Conservation (phyloP, 179 eudicot genomes). For the Beta corolliflora region DNA sequence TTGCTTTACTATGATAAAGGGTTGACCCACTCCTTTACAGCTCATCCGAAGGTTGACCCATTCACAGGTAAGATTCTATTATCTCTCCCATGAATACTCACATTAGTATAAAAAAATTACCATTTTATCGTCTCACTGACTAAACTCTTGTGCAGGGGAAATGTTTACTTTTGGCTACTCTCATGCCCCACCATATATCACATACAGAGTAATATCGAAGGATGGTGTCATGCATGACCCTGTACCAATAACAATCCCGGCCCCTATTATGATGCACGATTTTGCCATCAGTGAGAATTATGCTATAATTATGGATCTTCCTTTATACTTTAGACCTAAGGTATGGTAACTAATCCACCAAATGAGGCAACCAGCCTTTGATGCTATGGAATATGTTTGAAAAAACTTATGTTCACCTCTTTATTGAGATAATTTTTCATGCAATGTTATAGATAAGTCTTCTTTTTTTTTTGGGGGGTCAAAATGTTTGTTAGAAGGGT, state of each 20-base stretch:
- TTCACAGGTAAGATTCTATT: conserved; percentile 57
- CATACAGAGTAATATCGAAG: conserved; percentile 88
- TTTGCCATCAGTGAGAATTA: conserved; percentile 95
- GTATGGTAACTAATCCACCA: conserved; percentile 32
- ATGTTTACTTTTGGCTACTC: conserved; percentile 97
- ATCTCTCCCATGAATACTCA: neutral
- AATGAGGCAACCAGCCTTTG: neutral
- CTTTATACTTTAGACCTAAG: conserved; percentile 83
- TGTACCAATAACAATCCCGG: conserved; percentile 84
- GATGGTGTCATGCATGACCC: conserved; percentile 93
- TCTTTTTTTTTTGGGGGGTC: neutral
- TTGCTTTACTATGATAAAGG: conserved; percentile 91
- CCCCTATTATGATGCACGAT: conserved; percentile 95
- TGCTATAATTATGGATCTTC: conserved; percentile 94
- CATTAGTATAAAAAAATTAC: neutral
- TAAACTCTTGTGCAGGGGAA: conserved; percentile 60
- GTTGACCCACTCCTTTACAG: conserved; percentile 81
- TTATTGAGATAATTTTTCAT: neutral
- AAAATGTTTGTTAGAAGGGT: neutral
- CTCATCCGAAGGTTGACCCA: conserved; percentile 97
- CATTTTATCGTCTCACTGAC: conserved; percentile 5
- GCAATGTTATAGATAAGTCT: neutral
- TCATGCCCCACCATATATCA: conserved; percentile 69
- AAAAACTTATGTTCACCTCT: neutral
- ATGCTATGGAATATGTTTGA: neutral